phyloP scores from a whole-genome alignment of 2,329 filamentous ascomycete genomes.

The Parastagonospora avenae region DNA sequence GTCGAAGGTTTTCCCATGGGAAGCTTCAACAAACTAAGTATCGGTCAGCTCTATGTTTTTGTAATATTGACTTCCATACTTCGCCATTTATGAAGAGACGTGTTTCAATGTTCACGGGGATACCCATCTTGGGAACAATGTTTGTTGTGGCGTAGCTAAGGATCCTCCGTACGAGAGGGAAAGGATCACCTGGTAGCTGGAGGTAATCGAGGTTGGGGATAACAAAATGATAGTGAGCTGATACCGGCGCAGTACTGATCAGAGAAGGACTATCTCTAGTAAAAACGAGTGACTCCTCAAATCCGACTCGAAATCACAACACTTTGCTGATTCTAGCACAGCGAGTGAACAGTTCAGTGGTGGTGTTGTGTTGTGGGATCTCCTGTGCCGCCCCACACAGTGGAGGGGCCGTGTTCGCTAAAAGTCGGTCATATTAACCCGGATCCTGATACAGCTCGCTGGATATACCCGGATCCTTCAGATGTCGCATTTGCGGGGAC shows the following conservation, averaged over 20 bases:
- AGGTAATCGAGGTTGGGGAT: too few species aligned
- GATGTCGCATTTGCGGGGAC: slow-evolving; percentile 13
- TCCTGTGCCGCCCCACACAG: not conserved
- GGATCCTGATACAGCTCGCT: slow-evolving; percentile 12
- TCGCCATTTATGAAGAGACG: slow-evolving; percentile 45
- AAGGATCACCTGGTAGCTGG: too few species aligned
- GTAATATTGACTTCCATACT: slow-evolving; percentile 13
- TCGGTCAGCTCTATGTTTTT: slow-evolving; percentile 4
- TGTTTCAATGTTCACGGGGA: slow-evolving; percentile 39
- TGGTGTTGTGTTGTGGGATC: too few species aligned
- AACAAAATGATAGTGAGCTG: too few species aligned
- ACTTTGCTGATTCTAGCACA: too few species aligned
- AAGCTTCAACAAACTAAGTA: slow-evolving; percentile 37
- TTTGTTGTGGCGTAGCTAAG: not conserved
- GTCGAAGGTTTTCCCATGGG: slow-evolving; percentile 58
- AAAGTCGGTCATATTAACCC: slow-evolving; percentile 32
- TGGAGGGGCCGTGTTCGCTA: slow-evolving; percentile 3
- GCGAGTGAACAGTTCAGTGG: too few species aligned
- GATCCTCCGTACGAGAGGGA: not conserved
- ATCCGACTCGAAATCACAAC: too few species aligned
- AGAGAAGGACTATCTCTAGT: too few species aligned
- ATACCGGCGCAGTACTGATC: too few species aligned
- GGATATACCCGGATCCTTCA: slow-evolving; percentile 20
- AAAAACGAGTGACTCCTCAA: too few species aligned
- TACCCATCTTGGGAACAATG: slow-evolving; percentile 21